Percentiles rank a stretch among this genome's conserved stretches.
Conservation (phyloP, 2,329 filamentous ascomycete species). For the Cordyceps farinosa region DNA sequence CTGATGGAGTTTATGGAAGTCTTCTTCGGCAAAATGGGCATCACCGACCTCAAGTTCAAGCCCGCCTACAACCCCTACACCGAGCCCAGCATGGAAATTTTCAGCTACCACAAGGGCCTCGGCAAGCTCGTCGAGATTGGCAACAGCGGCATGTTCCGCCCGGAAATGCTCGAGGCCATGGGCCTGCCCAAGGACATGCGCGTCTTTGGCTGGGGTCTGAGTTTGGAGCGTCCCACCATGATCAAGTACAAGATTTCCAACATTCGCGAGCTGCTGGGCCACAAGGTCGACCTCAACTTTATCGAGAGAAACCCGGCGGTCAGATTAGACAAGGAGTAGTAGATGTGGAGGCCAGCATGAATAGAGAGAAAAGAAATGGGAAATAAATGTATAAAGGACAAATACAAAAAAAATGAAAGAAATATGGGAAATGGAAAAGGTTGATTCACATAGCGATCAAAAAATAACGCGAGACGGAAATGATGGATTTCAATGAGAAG, state of each 20-base stretch:
- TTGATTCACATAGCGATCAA: background rate
- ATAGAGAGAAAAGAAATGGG: slow-evolving; percentile 9
- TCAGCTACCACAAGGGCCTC: slow-evolving; percentile 81
- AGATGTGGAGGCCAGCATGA: slow-evolving; percentile 20
- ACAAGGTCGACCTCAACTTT: slow-evolving; percentile 93
- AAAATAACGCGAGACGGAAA: background rate
- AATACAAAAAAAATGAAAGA: background rate
- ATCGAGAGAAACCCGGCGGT: slow-evolving; percentile 90
- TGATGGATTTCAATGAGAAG: background rate
- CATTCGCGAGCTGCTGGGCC: slow-evolving; percentile 86
- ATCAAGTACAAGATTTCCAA: slow-evolving; percentile 90
- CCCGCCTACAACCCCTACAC: slow-evolving; percentile 92
- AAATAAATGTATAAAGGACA: slow-evolving; percentile 11
- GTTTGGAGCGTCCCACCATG: slow-evolving; percentile 93
- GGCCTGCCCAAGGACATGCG: slow-evolving; percentile 86
- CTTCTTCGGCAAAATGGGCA: slow-evolving; percentile 96
- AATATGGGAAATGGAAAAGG: background rate
- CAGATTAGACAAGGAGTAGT: slow-evolving; percentile 76
- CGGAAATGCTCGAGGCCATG: slow-evolving; percentile 96
- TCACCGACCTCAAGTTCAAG: slow-evolving; percentile 83
- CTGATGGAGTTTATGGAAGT: slow-evolving; percentile 90
- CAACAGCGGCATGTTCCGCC: slow-evolving; percentile 97
- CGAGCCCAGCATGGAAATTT: slow-evolving; percentile 97
- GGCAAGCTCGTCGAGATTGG: slow-evolving; percentile 95
- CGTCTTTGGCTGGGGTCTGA: slow-evolving; percentile 92